Conservation (phyloP, 768 basidiomycete genomes). For the Amanita fuliginea region DNA sequence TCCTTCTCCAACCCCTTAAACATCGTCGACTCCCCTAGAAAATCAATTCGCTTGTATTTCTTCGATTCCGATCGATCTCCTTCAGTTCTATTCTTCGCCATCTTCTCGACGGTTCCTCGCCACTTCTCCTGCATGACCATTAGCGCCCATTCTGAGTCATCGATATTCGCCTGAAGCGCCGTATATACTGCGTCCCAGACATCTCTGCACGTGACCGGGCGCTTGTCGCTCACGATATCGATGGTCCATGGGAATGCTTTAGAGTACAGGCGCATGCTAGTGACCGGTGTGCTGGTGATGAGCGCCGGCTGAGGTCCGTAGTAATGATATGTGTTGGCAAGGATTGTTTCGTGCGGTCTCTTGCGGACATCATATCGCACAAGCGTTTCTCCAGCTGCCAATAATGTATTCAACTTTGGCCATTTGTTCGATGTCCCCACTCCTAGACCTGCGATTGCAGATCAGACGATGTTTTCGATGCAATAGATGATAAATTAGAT, state of each 20-base stretch:
- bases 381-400: slow-evolving; percentile 40
- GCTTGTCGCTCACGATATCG: slow-evolving; percentile 31
- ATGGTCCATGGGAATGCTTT: slow-evolving; percentile 58
- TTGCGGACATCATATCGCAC: slow-evolving; percentile 39
- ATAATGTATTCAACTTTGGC: slow-evolving; percentile 40
- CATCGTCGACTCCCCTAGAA: slow-evolving; percentile 43
- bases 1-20: slow-evolving; percentile 57
- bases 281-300: slow-evolving; percentile 17
- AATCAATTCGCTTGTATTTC: slow-evolving; percentile 48
- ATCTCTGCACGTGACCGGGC: slow-evolving; percentile 35
- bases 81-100: slow-evolving; percentile 37
- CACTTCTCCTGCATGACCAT: slow-evolving; percentile 30
- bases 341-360: slow-evolving; percentile 29
- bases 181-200: slow-evolving; percentile 45
- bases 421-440: background rate
- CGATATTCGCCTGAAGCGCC: slow-evolving; percentile 40
- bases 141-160: slow-evolving; percentile 61
- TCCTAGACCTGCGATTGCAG: background rate
- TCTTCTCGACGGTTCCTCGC: slow-evolving; percentile 34
- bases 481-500: no score
- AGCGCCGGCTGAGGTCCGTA: slow-evolving; percentile 26
- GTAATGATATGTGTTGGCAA: slow-evolving; percentile 29
- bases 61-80: slow-evolving; percentile 16
- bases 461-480: background rate
- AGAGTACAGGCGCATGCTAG: slow-evolving; percentile 42